These are phyloP conservation scores for Podospora pseudocomata DNA, from an alignment of 495 filamentous ascomycete species.

Conservation along the genomic window DNA sequence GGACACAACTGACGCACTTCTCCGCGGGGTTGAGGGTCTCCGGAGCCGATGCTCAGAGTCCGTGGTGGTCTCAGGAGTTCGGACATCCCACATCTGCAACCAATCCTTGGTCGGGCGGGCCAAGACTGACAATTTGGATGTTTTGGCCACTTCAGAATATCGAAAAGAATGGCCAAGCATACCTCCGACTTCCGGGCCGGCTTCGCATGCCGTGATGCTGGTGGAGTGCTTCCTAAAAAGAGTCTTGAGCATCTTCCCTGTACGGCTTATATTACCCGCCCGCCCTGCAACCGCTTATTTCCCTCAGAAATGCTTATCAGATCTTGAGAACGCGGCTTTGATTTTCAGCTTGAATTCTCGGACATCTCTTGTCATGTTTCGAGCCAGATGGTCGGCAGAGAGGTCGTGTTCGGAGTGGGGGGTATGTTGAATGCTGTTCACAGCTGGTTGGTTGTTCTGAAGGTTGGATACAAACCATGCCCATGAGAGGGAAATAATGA, in stretches of 20 bases:
- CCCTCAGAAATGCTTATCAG: constrained; percentile 1
- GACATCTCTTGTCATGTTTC: not conserved
- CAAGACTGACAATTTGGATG: constrained; percentile 25
- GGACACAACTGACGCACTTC: not conserved
- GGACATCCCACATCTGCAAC: not conserved
- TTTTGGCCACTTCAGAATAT: constrained; percentile 1
- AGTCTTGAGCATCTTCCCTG: constrained; percentile 7
- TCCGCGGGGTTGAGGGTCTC: constrained; percentile 10
- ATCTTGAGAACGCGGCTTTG: not conserved
- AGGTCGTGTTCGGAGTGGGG: not conserved
- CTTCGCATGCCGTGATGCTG: constrained; percentile 18
- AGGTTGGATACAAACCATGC: not conserved
- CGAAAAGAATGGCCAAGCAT: constrained; percentile 5
- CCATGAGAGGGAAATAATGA: not conserved
- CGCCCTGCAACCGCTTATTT: not conserved
- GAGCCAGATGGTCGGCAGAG: not conserved
- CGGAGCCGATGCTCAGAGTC: constrained; percentile 6
- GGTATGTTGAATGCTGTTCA: not conserved
- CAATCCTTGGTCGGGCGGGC: constrained; percentile 7
- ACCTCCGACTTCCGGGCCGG: constrained; percentile 25
- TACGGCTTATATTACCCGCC: constrained; percentile 13
- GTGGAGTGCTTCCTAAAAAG: constrained; percentile 8
- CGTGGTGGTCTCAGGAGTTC: not conserved
- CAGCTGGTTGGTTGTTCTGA: not conserved
- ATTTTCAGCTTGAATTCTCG: not conserved